phyloP scores from a whole-genome alignment of 2,329 filamentous ascomycete genomes.

The Diplodia scrobiculata region DNA sequence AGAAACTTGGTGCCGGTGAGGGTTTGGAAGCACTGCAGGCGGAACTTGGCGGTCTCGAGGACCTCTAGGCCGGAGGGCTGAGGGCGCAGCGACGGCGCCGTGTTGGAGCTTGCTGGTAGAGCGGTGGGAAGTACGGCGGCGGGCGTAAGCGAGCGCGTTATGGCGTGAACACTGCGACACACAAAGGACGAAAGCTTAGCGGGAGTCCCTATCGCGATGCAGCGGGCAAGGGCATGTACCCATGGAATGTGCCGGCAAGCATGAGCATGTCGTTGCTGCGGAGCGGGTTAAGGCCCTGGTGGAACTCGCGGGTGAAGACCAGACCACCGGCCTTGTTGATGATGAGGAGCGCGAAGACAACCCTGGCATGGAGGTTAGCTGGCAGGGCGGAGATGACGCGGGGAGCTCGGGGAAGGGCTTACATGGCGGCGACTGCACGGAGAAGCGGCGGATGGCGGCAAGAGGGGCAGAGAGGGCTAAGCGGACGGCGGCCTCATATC shows the following conservation, averaged over 20 bases:
- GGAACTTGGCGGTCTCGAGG: constrained; percentile 90
- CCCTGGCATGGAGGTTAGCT: constrained; percentile 59
- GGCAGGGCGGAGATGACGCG: constrained; percentile 2
- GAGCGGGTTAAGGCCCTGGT: constrained; percentile 82
- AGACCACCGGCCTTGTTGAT: constrained; percentile 98
- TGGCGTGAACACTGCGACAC: constrained; percentile 61
- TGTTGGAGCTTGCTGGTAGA: constrained; percentile 36
- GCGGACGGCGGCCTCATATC: constrained; percentile 19
- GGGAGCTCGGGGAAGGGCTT: constrained; percentile 19
- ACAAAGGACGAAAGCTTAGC: constrained; percentile 21
- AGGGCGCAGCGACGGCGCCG: constrained; percentile 44
- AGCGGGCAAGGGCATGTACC: constrained; percentile 57
- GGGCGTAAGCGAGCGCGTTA: constrained; percentile 59
- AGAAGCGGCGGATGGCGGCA: background rate
- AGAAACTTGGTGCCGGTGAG: constrained; percentile 94
- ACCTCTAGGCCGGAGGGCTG: constrained; percentile 79
- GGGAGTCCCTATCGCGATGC: background rate
- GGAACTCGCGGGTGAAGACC: constrained; percentile 93
- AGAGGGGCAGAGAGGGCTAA: background rate
- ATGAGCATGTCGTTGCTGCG: constrained; percentile 96
- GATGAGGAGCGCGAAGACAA: constrained; percentile 90
- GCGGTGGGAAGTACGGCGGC: constrained; percentile 33
- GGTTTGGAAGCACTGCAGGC: constrained; percentile 93
- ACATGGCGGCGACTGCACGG: constrained; percentile 16
- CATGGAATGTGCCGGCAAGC: constrained; percentile 95